These are phyloP conservation scores for Hemisphaericaspora nanyangensis DNA, from an alignment of 805 yeast species.

Conservation along the genomic window DNA sequence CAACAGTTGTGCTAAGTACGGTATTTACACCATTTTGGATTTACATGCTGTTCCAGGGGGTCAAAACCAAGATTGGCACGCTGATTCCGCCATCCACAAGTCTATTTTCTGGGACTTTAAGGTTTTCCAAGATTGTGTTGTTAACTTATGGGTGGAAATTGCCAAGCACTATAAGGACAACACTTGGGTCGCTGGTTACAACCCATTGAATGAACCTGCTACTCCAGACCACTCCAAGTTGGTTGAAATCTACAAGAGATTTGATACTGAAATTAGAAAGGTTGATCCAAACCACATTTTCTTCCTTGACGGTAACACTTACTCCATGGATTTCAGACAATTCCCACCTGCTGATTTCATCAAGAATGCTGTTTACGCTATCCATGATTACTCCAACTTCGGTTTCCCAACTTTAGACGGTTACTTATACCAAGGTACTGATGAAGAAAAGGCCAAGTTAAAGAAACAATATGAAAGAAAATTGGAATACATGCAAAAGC, in stretches of 20 bases:
- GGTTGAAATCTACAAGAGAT: constrained; percentile 33
- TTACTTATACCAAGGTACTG: constrained; percentile 30
- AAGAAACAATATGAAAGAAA: constrained; percentile 39
- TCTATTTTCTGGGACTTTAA: constrained; percentile 49
- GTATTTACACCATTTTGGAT: constrained; percentile 47
- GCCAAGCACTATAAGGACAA: constrained; percentile 46
- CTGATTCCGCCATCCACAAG: constrained; percentile 45
- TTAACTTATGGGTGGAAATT: constrained; percentile 42
- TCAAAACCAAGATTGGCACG: constrained; percentile 54
- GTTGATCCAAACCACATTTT: constrained; percentile 48
- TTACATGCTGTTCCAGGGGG: constrained; percentile 52
- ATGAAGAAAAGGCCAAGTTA: constrained; percentile 32
- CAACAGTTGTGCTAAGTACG: constrained; percentile 42
- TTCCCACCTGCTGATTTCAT: constrained; percentile 38
- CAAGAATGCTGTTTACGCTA: constrained; percentile 47
- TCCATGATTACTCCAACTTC: constrained; percentile 44
- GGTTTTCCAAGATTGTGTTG: constrained; percentile 43
- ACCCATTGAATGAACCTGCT: constrained; percentile 52
- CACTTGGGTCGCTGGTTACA: constrained; percentile 52
- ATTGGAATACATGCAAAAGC: constrained; percentile 36
- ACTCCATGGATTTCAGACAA: constrained; percentile 47
- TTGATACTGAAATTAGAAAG: constrained; percentile 37
- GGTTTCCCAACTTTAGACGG: constrained; percentile 43
- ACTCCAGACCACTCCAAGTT: constrained; percentile 40
- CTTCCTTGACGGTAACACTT: constrained; percentile 49